Percentiles rank a stretch among this genome's conserved stretches.
These are phyloP conservation scores for Stereum hirsutum DNA, from an alignment of 1,284 basidiomycete species.

Conservation along the genomic window DNA sequence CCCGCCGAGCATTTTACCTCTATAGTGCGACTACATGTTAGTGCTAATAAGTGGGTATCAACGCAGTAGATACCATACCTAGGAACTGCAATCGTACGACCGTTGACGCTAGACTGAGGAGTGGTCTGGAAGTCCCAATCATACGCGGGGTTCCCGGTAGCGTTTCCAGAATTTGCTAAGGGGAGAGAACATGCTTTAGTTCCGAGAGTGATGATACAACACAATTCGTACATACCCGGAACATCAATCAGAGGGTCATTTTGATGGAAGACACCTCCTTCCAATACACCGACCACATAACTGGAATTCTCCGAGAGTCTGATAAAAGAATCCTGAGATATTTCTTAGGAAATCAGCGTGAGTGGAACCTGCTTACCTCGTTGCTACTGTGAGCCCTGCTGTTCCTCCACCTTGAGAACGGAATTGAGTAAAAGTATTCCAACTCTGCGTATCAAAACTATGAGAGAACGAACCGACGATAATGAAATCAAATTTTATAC, in stretches of 20 bases:
- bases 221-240: background rate
- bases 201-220: too few relatives aligned
- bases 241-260: background rate
- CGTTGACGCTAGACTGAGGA: background rate
- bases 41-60: too few relatives aligned
- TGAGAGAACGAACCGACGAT: background rate
- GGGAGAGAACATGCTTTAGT: too few relatives aligned
- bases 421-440: background rate
- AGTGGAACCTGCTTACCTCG: background rate
- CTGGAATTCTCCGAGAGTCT: background rate
- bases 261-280: background rate
- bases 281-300: background rate
- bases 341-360: background rate
- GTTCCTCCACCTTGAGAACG: background rate
- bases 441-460: background rate
- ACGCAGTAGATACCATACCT: too few relatives aligned
- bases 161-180: background rate
- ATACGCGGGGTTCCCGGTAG: background rate
- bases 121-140: constrained; percentile 1
- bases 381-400: background rate
- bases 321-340: background rate
- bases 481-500: background rate
- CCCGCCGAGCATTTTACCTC: constrained; percentile 1
- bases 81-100: background rate
- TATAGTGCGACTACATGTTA: background rate